Evolutionary conservation across 1,284 basidiomycete genomes (phyloP).

Genomic region (Sporisorium scitamineum): DNA sequence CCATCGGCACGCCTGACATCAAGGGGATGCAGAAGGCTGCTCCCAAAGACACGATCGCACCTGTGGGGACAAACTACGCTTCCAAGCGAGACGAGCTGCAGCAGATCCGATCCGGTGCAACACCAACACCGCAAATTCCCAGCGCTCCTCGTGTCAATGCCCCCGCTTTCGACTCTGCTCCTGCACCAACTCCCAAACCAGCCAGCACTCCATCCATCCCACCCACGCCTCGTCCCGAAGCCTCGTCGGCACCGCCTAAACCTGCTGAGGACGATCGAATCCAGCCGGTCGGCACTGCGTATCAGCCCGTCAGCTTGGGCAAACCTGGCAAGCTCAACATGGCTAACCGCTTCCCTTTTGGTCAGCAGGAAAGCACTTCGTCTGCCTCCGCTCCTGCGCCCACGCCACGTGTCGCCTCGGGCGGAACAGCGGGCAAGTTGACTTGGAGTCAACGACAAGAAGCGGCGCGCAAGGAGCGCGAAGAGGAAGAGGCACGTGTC

Average conservation of each 20-base stretch:
- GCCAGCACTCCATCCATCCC: conserved; percentile 18
- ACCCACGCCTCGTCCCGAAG: conserved; percentile 33
- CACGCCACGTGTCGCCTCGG: conserved; percentile 31
- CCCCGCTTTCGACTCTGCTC: conserved; percentile 39
- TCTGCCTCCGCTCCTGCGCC: conserved; percentile 36
- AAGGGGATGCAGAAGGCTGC: conserved; percentile 59
- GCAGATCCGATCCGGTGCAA: conserved; percentile 57
- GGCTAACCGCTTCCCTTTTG: conserved; percentile 64
- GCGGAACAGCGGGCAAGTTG: conserved; percentile 57
- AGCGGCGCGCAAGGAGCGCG: conserved; percentile 58
- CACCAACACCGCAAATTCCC: conserved; percentile 27
- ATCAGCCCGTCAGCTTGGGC: conserved; percentile 63
- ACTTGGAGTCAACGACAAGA: conserved; percentile 69
- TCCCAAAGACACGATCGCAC: conserved; percentile 58
- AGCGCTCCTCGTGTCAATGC: conserved; percentile 32
- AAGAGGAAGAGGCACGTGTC: conserved; percentile 57
- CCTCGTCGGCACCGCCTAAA: conserved; percentile 41
- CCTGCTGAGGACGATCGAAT: conserved; percentile 65
- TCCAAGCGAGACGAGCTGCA: conserved; percentile 63
- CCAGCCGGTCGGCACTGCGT: conserved; percentile 66
- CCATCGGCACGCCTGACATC: conserved; percentile 67
- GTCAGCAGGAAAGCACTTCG: conserved; percentile 31
- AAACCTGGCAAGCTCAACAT: conserved; percentile 67
- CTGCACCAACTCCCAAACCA: conserved; percentile 23
- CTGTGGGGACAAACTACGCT: conserved; percentile 63